Evolutionary conservation across 768 basidiomycete species (phyloP).

Genomic region (Phanerochaete sordida): DNA sequence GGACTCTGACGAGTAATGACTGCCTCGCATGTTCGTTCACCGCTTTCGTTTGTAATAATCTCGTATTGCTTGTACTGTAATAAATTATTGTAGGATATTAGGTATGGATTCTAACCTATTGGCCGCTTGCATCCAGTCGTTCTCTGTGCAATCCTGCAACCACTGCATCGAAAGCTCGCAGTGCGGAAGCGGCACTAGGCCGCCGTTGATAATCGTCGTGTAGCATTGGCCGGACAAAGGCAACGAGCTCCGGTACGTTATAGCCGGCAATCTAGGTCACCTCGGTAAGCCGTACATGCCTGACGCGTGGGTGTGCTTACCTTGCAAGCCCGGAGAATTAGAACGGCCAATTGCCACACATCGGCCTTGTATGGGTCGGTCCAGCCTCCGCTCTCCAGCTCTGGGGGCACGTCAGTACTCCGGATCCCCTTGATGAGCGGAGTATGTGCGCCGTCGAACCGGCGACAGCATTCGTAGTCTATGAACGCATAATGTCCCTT

Average conservation of each 20-base stretch:
- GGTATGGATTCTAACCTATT: not conserved
- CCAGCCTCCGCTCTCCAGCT: constrained; percentile 49
- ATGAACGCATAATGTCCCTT: constrained; percentile 66
- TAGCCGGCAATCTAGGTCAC: constrained; percentile 49
- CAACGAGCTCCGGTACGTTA: constrained; percentile 55
- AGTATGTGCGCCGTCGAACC: constrained; percentile 37
- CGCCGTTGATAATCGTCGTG: constrained; percentile 45
- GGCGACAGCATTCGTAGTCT: constrained; percentile 67
- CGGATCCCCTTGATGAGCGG: constrained; percentile 42
- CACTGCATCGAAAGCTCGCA: constrained; percentile 50
- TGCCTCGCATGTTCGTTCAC: not conserved
- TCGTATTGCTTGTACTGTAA: constrained; percentile 12
- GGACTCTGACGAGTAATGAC: not conserved
- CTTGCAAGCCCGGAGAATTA: constrained; percentile 63
- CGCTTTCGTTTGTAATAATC: constrained; percentile 3
- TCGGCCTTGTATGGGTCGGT: constrained; percentile 68
- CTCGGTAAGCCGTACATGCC: not conserved
- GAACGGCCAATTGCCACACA: constrained; percentile 66
- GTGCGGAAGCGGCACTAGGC: constrained; percentile 45
- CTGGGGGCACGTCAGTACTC: constrained; percentile 69
- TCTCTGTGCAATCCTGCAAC: constrained; percentile 37
- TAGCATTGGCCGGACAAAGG: constrained; percentile 60
- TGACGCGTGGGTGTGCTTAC: constrained; percentile 31
- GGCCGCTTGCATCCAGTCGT: constrained; percentile 22
- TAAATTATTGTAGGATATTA: constrained; percentile 4